phyloP scores from a whole-genome alignment of 2,329 filamentous ascomycete genomes.

The Ophiostoma quercus region DNA sequence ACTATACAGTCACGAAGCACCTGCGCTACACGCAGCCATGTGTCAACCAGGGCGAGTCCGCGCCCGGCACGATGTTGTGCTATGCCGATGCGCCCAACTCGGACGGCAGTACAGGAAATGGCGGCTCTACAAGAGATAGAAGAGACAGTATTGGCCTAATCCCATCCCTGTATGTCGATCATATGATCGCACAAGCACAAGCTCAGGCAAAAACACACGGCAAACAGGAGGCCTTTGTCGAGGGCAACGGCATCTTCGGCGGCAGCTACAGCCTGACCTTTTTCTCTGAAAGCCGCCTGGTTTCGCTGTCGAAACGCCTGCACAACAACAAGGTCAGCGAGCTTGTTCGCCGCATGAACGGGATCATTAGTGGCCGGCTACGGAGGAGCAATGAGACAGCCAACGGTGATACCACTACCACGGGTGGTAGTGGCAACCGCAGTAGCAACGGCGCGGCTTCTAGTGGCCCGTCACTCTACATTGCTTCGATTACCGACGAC shows the following conservation, averaged over 20 bases:
- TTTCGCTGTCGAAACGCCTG: slow-evolving; percentile 31
- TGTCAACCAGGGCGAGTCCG: not conserved
- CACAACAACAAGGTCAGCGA: slow-evolving; percentile 33
- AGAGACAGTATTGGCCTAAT: slow-evolving; percentile 12
- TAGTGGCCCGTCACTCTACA: not conserved
- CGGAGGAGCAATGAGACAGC: slow-evolving; percentile 18
- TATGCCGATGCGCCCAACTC: slow-evolving; percentile 12
- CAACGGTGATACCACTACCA: not conserved
- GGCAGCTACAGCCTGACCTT: slow-evolving; percentile 32
- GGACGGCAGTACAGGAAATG: not conserved
- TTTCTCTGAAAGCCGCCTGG: slow-evolving; percentile 33
- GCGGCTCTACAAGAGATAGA: not conserved
- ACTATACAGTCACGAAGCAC: slow-evolving; percentile 16
- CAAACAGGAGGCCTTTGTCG: slow-evolving; percentile 26
- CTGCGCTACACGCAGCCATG: slow-evolving; percentile 8
- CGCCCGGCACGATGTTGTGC: not conserved
- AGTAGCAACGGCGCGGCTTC: not conserved
- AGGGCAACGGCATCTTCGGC: slow-evolving; percentile 33
- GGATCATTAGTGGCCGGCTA: slow-evolving; percentile 27
- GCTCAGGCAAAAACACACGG: slow-evolving; percentile 12
- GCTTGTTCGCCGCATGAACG: slow-evolving; percentile 31
- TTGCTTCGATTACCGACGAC: not conserved
- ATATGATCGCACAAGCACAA: slow-evolving; percentile 28
- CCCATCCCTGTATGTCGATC: slow-evolving; percentile 32
- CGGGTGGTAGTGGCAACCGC: not conserved